Conservation (phyloP, 2,329 filamentous ascomycete species). For the Endoconidiophora polonica region DNA sequence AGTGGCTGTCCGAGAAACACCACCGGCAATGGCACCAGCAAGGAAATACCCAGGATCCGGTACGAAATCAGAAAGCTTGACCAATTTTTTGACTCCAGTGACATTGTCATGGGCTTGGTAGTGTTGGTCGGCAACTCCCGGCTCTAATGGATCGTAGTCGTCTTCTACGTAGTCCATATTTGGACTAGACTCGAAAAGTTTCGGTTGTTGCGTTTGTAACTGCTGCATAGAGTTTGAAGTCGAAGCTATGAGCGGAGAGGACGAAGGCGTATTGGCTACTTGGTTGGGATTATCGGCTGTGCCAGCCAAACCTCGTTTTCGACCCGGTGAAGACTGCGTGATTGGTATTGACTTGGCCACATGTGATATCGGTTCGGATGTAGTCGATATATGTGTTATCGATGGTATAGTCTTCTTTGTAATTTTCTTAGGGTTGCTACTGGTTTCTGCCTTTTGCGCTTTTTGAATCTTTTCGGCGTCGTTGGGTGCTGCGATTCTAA, state of each 20-base stretch:
- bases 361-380: not conserved
- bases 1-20: constrained; percentile 85
- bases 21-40: constrained; percentile 86
- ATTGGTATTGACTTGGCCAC: not conserved
- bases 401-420: not conserved
- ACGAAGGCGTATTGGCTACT: not conserved
- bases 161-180: no score
- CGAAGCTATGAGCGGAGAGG: not conserved
- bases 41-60: constrained; percentile 94
- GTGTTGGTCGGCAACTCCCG: not conserved
- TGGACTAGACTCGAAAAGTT: no score
- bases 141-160: no score
- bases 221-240: not conserved
- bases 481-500: constrained; percentile 26
- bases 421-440: not conserved
- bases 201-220: no score
- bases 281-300: not conserved
- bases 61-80: constrained; percentile 48
- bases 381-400: not conserved
- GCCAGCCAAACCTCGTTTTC: constrained; percentile 2
- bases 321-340: not conserved
- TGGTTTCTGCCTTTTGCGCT: not conserved
- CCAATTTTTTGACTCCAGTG: constrained; percentile 9
- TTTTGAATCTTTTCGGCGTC: constrained; percentile 11
- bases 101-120: not conserved